phyloP scores from a whole-genome alignment of 2,329 filamentous ascomycete species.

The Furcasterigmium furcatum region DNA sequence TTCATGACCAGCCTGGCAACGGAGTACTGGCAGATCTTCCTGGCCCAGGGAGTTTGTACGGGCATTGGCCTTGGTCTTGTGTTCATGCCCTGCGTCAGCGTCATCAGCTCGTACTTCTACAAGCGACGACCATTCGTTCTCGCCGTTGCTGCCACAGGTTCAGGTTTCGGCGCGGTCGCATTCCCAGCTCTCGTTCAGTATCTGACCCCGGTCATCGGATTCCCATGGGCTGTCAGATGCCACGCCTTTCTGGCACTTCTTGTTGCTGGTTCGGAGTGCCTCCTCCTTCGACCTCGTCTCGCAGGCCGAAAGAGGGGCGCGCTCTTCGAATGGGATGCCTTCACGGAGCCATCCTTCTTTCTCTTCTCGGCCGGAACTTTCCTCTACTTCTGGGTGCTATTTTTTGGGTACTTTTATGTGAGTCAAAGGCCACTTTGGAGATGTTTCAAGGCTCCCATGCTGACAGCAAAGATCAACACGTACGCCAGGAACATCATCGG shows the following conservation, averaged over 20 bases:
- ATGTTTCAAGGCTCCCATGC: too few relatives aligned
- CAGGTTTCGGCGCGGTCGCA: conserved; percentile 58
- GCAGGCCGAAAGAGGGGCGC: conserved; percentile 46
- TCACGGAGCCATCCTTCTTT: conserved; percentile 43
- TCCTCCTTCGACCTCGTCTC: conserved; percentile 43
- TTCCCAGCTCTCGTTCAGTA: conserved; percentile 57
- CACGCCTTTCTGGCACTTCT: conserved; percentile 58
- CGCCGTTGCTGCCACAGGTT: conserved; percentile 56
- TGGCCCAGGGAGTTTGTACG: conserved; percentile 53
- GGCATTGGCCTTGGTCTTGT: conserved; percentile 53
- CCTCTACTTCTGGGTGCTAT: conserved; percentile 44
- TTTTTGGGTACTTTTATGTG: conserved; percentile 46
- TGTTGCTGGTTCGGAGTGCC: conserved; percentile 31
- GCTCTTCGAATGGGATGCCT: conserved; percentile 46
- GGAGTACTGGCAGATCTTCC: conserved; percentile 43
- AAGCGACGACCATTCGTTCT: conserved; percentile 58
- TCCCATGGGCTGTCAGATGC: conserved; percentile 61
- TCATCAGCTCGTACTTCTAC: conserved; percentile 59
- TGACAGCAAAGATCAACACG: conserved; percentile 27
- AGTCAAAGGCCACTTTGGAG: too few relatives aligned
- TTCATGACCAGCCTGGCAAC: conserved; percentile 40
- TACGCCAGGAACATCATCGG: conserved; percentile 36
- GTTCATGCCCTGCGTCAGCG: conserved; percentile 49
- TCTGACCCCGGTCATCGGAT: conserved; percentile 57
- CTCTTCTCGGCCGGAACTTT: conserved; percentile 30